Base-by-base conservation (phyloP, 257 asterid species). In the Nicotiana attenuata region DNA sequence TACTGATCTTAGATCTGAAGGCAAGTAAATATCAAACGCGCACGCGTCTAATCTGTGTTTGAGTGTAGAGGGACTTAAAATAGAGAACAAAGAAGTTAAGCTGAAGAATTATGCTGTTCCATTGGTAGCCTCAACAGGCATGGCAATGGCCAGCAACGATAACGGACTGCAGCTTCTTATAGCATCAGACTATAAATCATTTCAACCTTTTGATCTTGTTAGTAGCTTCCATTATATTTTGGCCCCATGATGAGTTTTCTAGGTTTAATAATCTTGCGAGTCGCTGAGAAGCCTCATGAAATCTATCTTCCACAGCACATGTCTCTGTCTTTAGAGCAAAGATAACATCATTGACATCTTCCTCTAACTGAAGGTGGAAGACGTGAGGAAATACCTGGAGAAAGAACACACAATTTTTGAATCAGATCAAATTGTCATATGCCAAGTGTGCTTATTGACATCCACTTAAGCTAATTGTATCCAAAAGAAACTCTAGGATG, bases 311-410 rank as follows among this genome's bases (percentile, higher is more conserved):
- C 10, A 16, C 50, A 14, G 88, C 59, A 59, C 86, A 65, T 26
- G 85, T 60, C n/a, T 89, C 94, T 0, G 81, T 19, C 45, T 92
- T 96, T 29, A 91, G 90, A 53, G 96, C 99, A 76, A 96, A 94
- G 29, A 96, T 76, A 80, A 96, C 92, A 83, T 93, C 95, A 29
- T 94, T 94, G 47, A 96, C 90, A 79, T 96, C 99, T 90, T 94
- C 94, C 82, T 92, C 94, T 0, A 92, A 92, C 86, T 91, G 90
- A 78, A 96, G 97, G 83, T 69, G 82, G 77, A 90, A 92, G 56
- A 96, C 77, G 85, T 87, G 87, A 80, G 88, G 83, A 84, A 96
- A 96, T 26, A 92, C 93, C 99, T 96, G 93, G 78, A 83, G 73
- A 57, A 80, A 1, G 19, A 10, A 52, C 20, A 53, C 53, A 28